Conservation (phyloP, 225 moss, liverwort and hornwort genomes). For the Polytrichum commune region DNA sequence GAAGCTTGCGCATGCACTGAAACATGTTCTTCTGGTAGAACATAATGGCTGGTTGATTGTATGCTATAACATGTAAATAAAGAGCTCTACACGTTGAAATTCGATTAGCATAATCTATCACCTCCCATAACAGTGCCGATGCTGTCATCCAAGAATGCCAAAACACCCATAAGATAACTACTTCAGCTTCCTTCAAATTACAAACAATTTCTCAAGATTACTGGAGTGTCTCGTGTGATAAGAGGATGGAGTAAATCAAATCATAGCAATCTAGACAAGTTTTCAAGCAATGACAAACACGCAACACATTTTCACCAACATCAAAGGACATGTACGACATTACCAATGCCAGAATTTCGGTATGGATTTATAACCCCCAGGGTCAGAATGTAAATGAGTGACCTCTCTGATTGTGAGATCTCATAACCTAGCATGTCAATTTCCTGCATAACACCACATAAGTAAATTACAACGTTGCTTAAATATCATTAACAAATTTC, state of each 20-base stretch:
- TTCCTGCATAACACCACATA: constrained; percentile 44
- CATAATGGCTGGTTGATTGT: constrained; percentile 90
- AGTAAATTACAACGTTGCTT: no score
- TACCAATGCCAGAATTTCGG: constrained; percentile 86
- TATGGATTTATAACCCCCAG: constrained; percentile 87
- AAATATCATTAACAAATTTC: no score
- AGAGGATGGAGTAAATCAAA: no score
- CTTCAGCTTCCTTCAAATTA: constrained; percentile 12
- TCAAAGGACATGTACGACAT: background rate
- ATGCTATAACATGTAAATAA: constrained; percentile 90
- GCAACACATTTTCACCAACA: background rate
- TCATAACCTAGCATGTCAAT: constrained; percentile 87
- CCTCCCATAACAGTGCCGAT: constrained; percentile 81
- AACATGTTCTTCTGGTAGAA: constrained; percentile 97
- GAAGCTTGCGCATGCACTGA: constrained; percentile 77
- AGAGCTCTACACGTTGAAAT: constrained; percentile 81
- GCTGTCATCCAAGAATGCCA: constrained; percentile 51
- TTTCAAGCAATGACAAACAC: background rate
- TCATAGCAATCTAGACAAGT: no score
- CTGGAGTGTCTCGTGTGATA: no score
- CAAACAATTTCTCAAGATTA: no score
- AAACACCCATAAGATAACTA: background rate
- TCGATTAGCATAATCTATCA: constrained; percentile 77
- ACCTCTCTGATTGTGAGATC: constrained; percentile 62
- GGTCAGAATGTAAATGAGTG: constrained; percentile 87